Conservation (phyloP, 1,284 basidiomycete genomes). For the Fomes fomentarius region DNA sequence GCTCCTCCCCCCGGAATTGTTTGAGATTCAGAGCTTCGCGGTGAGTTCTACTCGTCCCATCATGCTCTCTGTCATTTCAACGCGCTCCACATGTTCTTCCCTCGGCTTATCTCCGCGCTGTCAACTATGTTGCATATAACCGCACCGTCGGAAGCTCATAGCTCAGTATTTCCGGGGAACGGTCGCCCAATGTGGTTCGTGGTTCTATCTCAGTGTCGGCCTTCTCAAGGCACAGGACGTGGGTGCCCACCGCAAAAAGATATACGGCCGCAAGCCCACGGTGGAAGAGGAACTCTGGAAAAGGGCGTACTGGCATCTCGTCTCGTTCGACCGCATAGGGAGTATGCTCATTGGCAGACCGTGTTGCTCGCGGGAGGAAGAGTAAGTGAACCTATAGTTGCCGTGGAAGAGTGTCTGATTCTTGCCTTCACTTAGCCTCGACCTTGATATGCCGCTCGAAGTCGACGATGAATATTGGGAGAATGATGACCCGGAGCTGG, state of each 20-base stretch:
- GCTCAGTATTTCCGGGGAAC: conserved; percentile 39
- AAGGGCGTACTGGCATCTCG: conserved; percentile 54
- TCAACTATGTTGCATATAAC: not conserved
- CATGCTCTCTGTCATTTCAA: conserved; percentile 5
- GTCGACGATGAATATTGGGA: conserved; percentile 90
- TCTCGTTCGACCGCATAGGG: conserved; percentile 64
- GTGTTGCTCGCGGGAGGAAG: conserved; percentile 75
- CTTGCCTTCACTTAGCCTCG: too few species aligned
- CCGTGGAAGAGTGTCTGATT: too few species aligned
- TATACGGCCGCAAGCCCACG: conserved; percentile 34
- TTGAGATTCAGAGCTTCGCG: conserved; percentile 36
- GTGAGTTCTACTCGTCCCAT: conserved; percentile 23
- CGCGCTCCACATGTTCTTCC: not conserved
- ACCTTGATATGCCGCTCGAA: conserved; percentile 78
- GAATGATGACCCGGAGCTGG: conserved; percentile 45
- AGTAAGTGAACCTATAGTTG: conserved; percentile 64
- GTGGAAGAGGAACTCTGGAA: conserved; percentile 53
- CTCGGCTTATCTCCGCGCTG: conserved; percentile 1
- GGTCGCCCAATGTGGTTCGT: conserved; percentile 37
- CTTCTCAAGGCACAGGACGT: conserved; percentile 49
- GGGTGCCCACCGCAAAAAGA: conserved; percentile 45
- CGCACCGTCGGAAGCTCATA: conserved; percentile 21
- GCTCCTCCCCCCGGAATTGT: conserved; percentile 32
- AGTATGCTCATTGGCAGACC: conserved; percentile 74
- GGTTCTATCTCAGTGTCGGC: conserved; percentile 48